Evolutionary conservation across 1,284 basidiomycete species (phyloP), one percentile per base, ranked within the genome.

Genomic region (Agroathelia rolfsii): DNA sequence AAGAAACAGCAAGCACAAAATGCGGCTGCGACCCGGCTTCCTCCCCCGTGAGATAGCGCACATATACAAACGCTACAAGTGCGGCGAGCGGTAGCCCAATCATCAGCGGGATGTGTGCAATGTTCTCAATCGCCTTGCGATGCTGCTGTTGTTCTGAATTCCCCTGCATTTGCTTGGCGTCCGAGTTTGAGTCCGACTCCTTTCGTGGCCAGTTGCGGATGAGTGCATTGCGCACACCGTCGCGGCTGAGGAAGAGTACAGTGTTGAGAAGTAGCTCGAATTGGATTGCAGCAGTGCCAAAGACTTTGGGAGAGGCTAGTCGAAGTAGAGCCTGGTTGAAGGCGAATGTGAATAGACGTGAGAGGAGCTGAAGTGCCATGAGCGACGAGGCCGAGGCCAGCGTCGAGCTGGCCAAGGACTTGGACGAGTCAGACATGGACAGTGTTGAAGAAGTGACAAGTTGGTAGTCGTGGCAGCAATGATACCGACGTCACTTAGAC

Each of bases 291-390:
- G 84, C 85, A 0, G 83, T 84, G 5, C 87, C 88, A 47, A 92
- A 95, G 10, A 85, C 82, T 32, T 72, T 72, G 0, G 94, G 92
- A 1, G 87, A 78, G 1, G 85, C 79, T 23, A 93, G 70, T 1
- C 90, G 77, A 28, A 96, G 68, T 5, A 96, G 69, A 6, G 75
- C 66, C 56, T 96, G 90, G 55, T 97, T 96, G 29, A 97, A 69
- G 4, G 67, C 55, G 49, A 95, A 96, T 0, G 94, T 96, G 43
- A 92, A 67, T 4, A 86, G 47, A 0, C 94, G 72, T 21, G 89
- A 84, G 35, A 81, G 62, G 26, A 96, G 62, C 50, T 97, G 94
- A 8, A 97, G 75, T 18, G 77, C 72, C 48, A 97, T 77, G 19
- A 97, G 70, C 15, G 82, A 81, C n/a, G 73, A 73, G 10, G 74